Evolutionary conservation across 1,284 basidiomycete species (phyloP).

Genomic region (Malassezia psittaci): DNA sequence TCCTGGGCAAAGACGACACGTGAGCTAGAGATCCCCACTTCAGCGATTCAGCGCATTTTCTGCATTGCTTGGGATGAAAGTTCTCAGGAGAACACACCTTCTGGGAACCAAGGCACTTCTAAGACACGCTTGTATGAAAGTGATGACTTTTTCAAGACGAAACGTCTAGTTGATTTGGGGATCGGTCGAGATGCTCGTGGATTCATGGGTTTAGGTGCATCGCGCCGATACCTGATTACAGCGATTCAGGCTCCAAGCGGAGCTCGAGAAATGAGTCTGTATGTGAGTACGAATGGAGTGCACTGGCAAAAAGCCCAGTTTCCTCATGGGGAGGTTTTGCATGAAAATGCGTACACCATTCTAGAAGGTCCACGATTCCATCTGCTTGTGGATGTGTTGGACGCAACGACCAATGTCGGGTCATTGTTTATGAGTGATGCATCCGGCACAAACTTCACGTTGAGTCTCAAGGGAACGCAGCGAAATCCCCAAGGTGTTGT

Average conservation of each 20-base stretch:
- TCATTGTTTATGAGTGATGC: constrained; percentile 89
- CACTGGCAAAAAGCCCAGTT: constrained; percentile 51
- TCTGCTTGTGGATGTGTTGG: constrained; percentile 73
- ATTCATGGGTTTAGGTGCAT: constrained; percentile 39
- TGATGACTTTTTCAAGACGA: constrained; percentile 39
- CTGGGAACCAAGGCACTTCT: background rate
- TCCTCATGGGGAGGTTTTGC: constrained; percentile 69
- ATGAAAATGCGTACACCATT: constrained; percentile 87
- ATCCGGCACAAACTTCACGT: constrained; percentile 88
- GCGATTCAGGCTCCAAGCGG: constrained; percentile 31
- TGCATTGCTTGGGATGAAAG: constrained; percentile 43
- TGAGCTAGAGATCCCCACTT: constrained; percentile 21
- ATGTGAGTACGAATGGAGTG: constrained; percentile 33
- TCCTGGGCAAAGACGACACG: constrained; percentile 41
- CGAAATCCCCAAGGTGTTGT: constrained; percentile 77
- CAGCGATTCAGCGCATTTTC: constrained; percentile 31
- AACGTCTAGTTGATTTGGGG: constrained; percentile 28
- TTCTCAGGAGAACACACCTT: background rate
- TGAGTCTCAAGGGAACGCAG: constrained; percentile 80
- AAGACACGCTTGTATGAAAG: constrained; percentile 30
- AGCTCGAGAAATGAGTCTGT: constrained; percentile 33
- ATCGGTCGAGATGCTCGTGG: constrained; percentile 34
- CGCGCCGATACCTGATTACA: constrained; percentile 35
- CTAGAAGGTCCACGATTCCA: constrained; percentile 87
- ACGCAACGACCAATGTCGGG: constrained; percentile 58